Percentiles rank a stretch among this genome's conserved stretches.
These are phyloP conservation scores for Citrus glauca DNA, from an alignment of 345 rosid genomes.

Conservation along the genomic window DNA sequence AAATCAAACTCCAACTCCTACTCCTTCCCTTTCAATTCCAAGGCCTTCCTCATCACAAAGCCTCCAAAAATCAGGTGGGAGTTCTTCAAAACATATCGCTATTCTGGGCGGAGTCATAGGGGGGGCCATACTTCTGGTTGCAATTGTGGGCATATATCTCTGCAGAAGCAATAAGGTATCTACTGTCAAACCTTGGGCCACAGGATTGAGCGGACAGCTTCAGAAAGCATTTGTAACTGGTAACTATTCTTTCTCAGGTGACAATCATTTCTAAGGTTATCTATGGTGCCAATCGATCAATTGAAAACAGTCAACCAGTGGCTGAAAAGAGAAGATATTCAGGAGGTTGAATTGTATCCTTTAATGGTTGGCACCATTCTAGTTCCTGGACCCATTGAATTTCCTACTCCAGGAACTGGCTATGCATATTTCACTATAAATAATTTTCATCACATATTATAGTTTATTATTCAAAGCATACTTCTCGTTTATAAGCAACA, in stretches of 20 bases:
- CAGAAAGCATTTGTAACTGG: constrained; percentile 84
- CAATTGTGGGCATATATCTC: constrained; percentile 30
- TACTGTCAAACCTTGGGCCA: constrained; percentile 83
- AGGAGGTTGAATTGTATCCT: constrained; percentile 9
- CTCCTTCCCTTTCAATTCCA: constrained; percentile 10
- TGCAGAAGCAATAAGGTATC: constrained; percentile 44
- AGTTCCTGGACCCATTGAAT: background rate
- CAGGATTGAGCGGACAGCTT: constrained; percentile 96
- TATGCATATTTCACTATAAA: background rate
- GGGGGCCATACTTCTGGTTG: constrained; percentile 30
- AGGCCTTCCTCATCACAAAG: background rate
- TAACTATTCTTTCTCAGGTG: constrained; percentile 24
- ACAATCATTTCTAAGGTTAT: constrained; percentile 9
- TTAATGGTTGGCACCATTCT: constrained; percentile 4
- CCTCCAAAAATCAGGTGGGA: background rate
- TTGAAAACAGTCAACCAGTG: background rate
- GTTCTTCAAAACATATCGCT: constrained; percentile 16
- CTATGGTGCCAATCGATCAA: constrained; percentile 10
- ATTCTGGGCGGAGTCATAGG: constrained; percentile 37
- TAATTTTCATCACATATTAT: background rate
- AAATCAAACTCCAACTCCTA: background rate
- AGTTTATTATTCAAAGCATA: background rate
- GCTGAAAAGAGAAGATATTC: constrained; percentile 5
- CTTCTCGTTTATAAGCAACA: background rate
- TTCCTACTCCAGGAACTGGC: background rate